Evolutionary conservation across 345 rosid species (phyloP).

Genomic region (Linum tenue): DNA sequence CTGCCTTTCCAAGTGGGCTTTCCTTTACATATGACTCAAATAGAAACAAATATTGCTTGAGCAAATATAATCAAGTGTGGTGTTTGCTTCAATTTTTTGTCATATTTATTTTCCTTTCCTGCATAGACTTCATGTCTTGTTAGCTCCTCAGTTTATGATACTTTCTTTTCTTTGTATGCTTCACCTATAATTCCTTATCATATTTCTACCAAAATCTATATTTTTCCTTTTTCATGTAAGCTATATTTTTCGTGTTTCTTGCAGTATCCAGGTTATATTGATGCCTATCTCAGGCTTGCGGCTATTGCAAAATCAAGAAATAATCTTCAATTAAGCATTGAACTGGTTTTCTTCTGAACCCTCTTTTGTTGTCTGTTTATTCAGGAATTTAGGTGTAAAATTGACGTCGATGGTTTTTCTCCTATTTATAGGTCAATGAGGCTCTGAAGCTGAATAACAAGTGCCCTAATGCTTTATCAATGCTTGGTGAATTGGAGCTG

Average conservation of each 20-base stretch:
- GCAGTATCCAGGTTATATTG: slow-evolving; percentile 86
- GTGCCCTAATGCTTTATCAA: slow-evolving; percentile 76
- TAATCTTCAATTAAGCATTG: slow-evolving; percentile 86
- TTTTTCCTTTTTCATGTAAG: no score
- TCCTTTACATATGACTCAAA: no score
- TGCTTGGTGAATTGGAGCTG: slow-evolving; percentile 97
- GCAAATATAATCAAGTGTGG: neutral
- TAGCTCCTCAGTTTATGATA: neutral
- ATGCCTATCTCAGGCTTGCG: slow-evolving; percentile 93
- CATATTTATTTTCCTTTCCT: no score
- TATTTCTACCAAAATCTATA: no score
- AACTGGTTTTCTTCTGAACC: slow-evolving; percentile 46
- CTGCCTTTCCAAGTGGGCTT: no score
- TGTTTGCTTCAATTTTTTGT: neutral
- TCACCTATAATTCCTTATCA: neutral
- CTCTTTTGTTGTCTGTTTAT: neutral
- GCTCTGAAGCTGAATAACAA: slow-evolving; percentile 84
- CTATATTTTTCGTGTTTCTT: slow-evolving; percentile 13
- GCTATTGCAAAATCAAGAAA: slow-evolving; percentile 80
- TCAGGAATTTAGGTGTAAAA: neutral
- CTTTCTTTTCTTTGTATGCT: neutral
- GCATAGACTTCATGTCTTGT: no score
- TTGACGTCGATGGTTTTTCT: neutral
- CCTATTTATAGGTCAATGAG: slow-evolving; percentile 54
- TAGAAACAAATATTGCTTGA: no score